Evolutionary conservation across 257 asterid genomes (phyloP), one percentile per base, ranked within the genome.

Genomic region (Scutellaria barbata): DNA sequence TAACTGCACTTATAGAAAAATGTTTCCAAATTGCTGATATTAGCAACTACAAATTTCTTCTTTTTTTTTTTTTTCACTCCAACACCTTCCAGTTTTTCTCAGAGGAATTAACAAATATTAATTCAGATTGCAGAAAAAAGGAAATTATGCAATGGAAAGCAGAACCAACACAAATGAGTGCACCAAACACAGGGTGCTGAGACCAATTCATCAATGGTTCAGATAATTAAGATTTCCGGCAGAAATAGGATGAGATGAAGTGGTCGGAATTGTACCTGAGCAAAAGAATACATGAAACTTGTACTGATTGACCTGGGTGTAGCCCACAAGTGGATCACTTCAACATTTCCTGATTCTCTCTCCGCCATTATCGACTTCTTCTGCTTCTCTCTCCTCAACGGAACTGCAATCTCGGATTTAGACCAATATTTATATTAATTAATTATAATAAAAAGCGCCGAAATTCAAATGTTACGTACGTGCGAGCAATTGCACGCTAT

Each of bases 221-320:
- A 30, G 4, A 2, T 0, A 30, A 30, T 30, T 30, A 2, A 30
- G 35, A 30, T 30, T 30, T 30, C 1, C 2, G 25, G 2, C 25
- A 2, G 2, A 22, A 2, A 22, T 22, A 22, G 2, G 25, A 22
- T 22, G 35, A 30, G 35, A 30, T 22, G 35, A 30, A 30, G 35
- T 30, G 10, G 12, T 72, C 22, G 33, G 48, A 30, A 17, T 30
- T 42, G 47, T 59, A 77, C 85, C 85, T 77, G 80, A 65, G 80
- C 80, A 48, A 81, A 81, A 45, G 85, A 77, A 43, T 81, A 77
- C 85, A 81, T 69, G 67, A 81, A 82, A 37, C 82, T 77, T 9
- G 85, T 81, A 25, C 82, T 81, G 46, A 57, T 62, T 10, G 85
- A 77, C 80, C 77, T 70, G 39, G 82, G 85, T 5, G 80, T 59